Percentiles rank a stretch among this genome's conserved stretches.
These are phyloP conservation scores for Pyricularia sp. DNA, from an alignment of 2,329 filamentous ascomycete genomes.

Conservation along the genomic window DNA sequence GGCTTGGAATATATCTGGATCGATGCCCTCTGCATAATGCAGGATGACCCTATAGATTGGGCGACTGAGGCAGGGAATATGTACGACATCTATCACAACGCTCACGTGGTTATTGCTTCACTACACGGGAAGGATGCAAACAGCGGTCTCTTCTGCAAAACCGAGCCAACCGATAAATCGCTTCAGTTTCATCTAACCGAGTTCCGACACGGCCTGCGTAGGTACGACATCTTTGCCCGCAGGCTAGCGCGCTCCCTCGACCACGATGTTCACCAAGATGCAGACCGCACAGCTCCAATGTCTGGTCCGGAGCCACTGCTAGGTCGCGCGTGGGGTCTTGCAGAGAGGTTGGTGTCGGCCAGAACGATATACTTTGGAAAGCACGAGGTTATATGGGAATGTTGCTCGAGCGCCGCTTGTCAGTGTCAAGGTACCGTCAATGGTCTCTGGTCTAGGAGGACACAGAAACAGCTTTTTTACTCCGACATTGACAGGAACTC, in stretches of 20 bases:
- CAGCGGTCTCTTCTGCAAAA: not conserved
- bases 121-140: not conserved
- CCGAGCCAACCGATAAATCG: not conserved
- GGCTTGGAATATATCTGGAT: conserved; percentile 1
- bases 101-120: not conserved
- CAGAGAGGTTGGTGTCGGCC: not conserved
- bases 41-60: conserved; percentile 1
- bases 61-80: not conserved
- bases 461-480: not conserved
- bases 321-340: not conserved
- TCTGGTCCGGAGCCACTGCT: not conserved
- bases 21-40: conserved; percentile 2
- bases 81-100: conserved; percentile 1
- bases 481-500: not conserved
- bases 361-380: not conserved
- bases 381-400: conserved; percentile 2
- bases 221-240: not conserved
- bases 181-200: not conserved
- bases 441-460: not conserved
- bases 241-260: not conserved
- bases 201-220: not conserved
- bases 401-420: not conserved
- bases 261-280: not conserved
- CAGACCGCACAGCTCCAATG: not conserved
- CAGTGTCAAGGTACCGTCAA: conserved; percentile 1